Base-by-base conservation (phyloP, 2,329 filamentous ascomycete genomes). In the Chalaropsis ovoidea region DNA sequence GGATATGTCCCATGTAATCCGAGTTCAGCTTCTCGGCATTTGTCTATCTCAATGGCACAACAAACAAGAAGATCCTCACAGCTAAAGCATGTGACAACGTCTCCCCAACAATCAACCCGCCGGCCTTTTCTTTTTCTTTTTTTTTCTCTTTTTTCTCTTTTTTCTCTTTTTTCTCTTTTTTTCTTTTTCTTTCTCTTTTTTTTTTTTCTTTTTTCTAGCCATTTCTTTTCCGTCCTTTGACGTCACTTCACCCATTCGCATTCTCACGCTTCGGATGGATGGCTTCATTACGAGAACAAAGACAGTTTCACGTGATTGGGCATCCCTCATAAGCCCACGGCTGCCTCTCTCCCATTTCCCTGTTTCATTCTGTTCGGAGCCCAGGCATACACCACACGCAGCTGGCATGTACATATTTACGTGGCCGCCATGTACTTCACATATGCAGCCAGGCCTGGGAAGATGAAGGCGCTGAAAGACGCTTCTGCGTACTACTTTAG, bases 401-500 rank as follows among this genome's bases (percentile, higher is more conserved):
- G n/a, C n/a, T 39, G 35, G 8, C 35, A 39, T 39, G 8, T 58
- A 58, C 7, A 17, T n/a, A 39, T 39, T 3, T 58, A 58, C 7
- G 27, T n/a, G 8, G 13, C 27, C 17, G 31, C 27, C 27, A 22
- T 58, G 27, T 39, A 17, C 24, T 19, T 58, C 5, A 31, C 19
- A 11, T n/a, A 35, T 35, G 17, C 24, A 58, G 54, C 35, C 31
- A 19, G 54, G 27, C 24, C 24, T 4, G 17, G 17, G 54, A 58
- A 58, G 15, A 58, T 58, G 54, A 11, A 22, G 7, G 27, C 17
- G 27, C 31, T 61, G 3, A 61, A 61, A 49, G 52, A 65, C 3
- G 27, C 54, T 10, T 35, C 41, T 13, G 43, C 24, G 7, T 60
- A 41, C n/a, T 65, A 45, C n/a, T 65, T 65, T 17, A 45, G 45